Base-by-base conservation (phyloP, 169 alveolate species). In the Cystoisospora suis region DNA sequence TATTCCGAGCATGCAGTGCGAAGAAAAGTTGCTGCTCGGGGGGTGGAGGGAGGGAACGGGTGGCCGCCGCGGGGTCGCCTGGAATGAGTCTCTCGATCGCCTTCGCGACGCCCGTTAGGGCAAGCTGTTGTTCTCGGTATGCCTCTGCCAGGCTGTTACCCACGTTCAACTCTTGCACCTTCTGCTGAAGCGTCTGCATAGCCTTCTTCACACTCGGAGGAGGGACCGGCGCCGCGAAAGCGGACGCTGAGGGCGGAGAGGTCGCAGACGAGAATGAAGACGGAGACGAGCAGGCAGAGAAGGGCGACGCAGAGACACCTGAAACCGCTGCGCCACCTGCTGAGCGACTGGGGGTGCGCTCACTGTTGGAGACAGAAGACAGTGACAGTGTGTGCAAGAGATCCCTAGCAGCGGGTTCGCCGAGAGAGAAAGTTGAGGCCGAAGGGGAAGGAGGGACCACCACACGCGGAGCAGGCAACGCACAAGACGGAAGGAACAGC, bases 11-110 rank as follows among this genome's bases (percentile, higher is more conserved):
- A 38, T 72, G 83, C 47, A 72, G 83, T 1, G 83, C 83, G 29
- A 72, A 72, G 53, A 72, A 72, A 38, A 72, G 83, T 34, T 72
- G 83, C 83, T 72, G 83, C 83, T 72, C 83, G 56, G 83, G 83
- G 12, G 83, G 83, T 12, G 83, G 56, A 20, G 83, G 83, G 20
- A 72, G 53, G 40, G 32, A 46, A 4, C 83, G 83, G 12, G 83
- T 72, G 15, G 83, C 83, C 34, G 83, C 42, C 17, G 46, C 83
- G 0, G 53, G 53, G 83, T 72, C 83, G 29, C 83, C 47, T 0
- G 83, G 83, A 0, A 72, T 72, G 15, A 72, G 53, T 34, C 58
- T n/a, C 36, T 72, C 83, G 34, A 72, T 40, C n/a, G 56, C 56
- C 3, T 38, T n/a, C 56, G 53, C 83, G 7, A 72, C 58, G 56